These are phyloP conservation scores for Aspergillus aculeatus DNA, from an alignment of 2,329 filamentous ascomycete species.

Conservation along the genomic window DNA sequence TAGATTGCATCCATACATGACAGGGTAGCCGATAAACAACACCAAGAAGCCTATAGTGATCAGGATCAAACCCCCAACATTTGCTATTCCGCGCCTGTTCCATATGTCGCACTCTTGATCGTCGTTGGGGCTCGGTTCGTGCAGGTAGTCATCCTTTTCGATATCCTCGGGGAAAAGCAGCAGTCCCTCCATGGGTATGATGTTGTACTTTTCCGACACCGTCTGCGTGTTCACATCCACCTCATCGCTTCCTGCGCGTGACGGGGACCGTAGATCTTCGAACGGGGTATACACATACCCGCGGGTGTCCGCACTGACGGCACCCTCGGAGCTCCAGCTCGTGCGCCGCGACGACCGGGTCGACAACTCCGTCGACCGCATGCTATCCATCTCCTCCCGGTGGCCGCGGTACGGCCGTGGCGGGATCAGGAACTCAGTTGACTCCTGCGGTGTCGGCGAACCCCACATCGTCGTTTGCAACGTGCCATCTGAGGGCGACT, in stretches of 20 bases:
- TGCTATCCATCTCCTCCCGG: conserved; percentile 51
- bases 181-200: conserved; percentile 64
- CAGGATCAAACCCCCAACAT: conserved; percentile 62
- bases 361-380: conserved; percentile 50
- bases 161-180: conserved; percentile 70
- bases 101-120: conserved; percentile 64
- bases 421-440: conserved; percentile 38
- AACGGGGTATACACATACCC: conserved; percentile 55
- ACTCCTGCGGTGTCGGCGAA: conserved; percentile 51
- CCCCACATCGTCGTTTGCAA: conserved; percentile 47
- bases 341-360: conserved; percentile 60
- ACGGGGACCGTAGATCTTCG: conserved; percentile 59
- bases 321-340: conserved; percentile 63
- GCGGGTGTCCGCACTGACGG: conserved; percentile 52
- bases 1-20: conserved; percentile 54
- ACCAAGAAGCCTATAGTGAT: conserved; percentile 61
- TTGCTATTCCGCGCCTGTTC: conserved; percentile 62
- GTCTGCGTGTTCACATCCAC: conserved; percentile 69
- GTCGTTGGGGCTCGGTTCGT: conserved; percentile 68
- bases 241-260: conserved; percentile 62
- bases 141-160: conserved; percentile 70
- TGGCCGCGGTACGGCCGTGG: conserved; percentile 49
- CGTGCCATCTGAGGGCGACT: conserved; percentile 26
- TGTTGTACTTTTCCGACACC: conserved; percentile 71
- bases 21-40: conserved; percentile 68